These are phyloP conservation scores for Liriodendron chinense DNA, from an alignment of 164 flowering plant genomes.

Conservation along the genomic window DNA sequence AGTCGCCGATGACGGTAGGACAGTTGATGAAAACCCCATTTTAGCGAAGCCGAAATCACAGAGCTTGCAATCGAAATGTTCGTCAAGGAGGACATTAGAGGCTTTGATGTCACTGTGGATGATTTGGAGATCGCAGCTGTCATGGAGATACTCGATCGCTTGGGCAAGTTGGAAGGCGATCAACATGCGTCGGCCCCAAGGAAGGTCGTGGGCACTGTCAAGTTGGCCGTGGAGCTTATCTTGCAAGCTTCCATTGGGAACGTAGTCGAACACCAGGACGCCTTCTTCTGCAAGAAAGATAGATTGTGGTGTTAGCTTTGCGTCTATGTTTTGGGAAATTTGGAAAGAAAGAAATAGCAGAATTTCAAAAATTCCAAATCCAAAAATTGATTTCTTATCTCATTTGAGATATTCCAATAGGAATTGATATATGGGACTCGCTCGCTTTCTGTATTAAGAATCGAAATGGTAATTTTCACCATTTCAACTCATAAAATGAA, in stretches of 20 bases:
- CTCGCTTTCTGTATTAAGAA: too few relatives aligned
- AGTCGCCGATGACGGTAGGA: constrained; percentile 24
- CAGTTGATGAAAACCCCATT: constrained; percentile 56
- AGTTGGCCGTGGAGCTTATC: constrained; percentile 45
- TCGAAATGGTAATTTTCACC: too few relatives aligned
- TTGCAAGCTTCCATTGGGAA: constrained; percentile 54
- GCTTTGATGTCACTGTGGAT: constrained; percentile 81
- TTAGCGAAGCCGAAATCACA: constrained; percentile 82
- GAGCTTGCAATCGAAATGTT: constrained; percentile 49
- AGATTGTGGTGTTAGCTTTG: too few relatives aligned
- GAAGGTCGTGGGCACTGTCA: constrained; percentile 11
- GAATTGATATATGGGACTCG: too few relatives aligned
- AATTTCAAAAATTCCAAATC: too few relatives aligned
- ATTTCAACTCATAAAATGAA: too few relatives aligned
- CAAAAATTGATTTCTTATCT: not conserved
- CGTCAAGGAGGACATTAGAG: constrained; percentile 71
- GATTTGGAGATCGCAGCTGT: constrained; percentile 45
- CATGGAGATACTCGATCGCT: constrained; percentile 67
- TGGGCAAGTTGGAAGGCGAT: constrained; percentile 65
- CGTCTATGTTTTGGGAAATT: not conserved
- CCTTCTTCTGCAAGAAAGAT: constrained; percentile 46
- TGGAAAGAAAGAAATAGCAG: not conserved
- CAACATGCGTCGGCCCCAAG: constrained; percentile 55
- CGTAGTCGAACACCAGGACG: constrained; percentile 59
- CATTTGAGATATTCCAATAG: too few relatives aligned